Evolutionary conservation across 441 rosid species (phyloP).

Genomic region (Brassica balearica): DNA sequence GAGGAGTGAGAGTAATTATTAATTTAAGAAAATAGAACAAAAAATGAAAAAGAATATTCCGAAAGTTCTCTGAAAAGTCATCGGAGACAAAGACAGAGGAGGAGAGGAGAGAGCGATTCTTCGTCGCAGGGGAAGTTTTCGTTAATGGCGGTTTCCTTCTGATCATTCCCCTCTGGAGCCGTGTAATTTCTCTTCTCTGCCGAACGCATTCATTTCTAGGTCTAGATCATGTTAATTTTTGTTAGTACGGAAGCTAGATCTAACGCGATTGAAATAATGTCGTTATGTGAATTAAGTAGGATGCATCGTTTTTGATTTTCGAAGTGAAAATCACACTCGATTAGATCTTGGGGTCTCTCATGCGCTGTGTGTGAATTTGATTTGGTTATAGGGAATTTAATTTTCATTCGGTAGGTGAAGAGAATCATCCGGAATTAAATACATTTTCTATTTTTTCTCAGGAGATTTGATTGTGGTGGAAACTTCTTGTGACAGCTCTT

Average conservation of each 20-base stretch:
- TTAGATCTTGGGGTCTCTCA: constrained; percentile 32
- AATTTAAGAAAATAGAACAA: background rate
- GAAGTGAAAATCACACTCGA: constrained; percentile 13
- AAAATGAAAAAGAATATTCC: background rate
- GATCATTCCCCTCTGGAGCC: constrained; percentile 39
- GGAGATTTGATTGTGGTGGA: constrained; percentile 24
- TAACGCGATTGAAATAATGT: constrained; percentile 24
- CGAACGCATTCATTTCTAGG: no score
- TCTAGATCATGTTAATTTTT: constrained; percentile 16
- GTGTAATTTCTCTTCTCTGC: constrained; percentile 11
- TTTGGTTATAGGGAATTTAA: constrained; percentile 17
- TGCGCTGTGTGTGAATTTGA: background rate
- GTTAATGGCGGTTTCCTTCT: constrained; percentile 39
- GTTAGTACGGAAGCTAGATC: constrained; percentile 30
- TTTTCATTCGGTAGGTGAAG: constrained; percentile 34
- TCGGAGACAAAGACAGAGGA: constrained; percentile 26
- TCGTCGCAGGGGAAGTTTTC: constrained; percentile 33
- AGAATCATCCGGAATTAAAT: constrained; percentile 20
- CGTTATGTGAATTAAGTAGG: background rate
- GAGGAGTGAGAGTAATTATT: background rate
- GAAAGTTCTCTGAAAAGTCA: constrained; percentile 43
- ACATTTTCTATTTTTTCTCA: constrained; percentile 19
- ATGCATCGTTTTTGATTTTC: background rate
- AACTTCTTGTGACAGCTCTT: constrained; percentile 10
- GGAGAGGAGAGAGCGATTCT: constrained; percentile 33